Base-by-base conservation (phyloP, 2,329 filamentous ascomycete species). In the Drechslerella dactyloides region DNA sequence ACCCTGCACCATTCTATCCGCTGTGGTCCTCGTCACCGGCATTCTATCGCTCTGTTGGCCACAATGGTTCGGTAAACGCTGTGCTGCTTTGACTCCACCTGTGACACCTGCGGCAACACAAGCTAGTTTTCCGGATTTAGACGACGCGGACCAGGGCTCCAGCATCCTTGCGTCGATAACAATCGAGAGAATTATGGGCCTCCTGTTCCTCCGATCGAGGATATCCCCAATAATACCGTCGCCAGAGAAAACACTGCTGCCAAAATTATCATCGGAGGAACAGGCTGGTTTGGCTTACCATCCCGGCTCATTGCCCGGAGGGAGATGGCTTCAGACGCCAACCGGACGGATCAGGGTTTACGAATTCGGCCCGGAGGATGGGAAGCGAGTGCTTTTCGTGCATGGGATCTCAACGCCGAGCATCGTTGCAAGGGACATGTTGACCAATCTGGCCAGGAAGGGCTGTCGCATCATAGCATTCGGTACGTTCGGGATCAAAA, bases 401-500 rank as follows among this genome's bases (percentile, higher is more conserved):
- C 91, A 93, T 78, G 91, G 91, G 3, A 93, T 94, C 76, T 90
- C 87, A 55, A 94, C 90, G 4, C 91, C 91, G 0, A 87, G 87
- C 73, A 81, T 93, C 53, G 84, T 89, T 0, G 80, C 93, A 17
- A 87, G 86, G 1, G 83, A 85, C 46, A 78, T 94, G 37, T 89
- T 89, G 13, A 82, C 86, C 77, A 84, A 83, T 58, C 82, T 96
- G 57, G 89, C 85, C 0, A 80, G 82, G 63, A 73, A 60, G 5
- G 89, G 90, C 0, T 92, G 85, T 78, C 83, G 91, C 72, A 90
- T 96, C 1, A 88, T 96, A 85, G 80, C 93, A 1, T 91, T 93
- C 77, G 87, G 86, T 85, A 80, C 79, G 84, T n/a, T 60, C 56
- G 2, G 21, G 21, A 8, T 33, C 24, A 46, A 8, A 10, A 33